Conservation (phyloP, 257 asterid genomes). For the Salvia hispanica region DNA sequence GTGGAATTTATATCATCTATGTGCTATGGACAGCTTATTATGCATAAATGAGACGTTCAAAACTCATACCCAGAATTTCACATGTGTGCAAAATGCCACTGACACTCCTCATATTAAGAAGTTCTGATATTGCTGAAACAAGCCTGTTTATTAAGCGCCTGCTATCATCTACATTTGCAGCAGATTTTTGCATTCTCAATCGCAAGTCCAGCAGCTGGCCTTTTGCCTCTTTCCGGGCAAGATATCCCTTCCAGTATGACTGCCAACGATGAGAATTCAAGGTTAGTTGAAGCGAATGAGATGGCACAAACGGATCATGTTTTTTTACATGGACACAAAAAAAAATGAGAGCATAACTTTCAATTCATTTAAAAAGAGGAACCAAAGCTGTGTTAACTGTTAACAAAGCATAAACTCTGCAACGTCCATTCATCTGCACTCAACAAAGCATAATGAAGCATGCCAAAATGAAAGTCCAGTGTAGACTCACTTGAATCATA, state of each 20-base stretch:
- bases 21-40: not conserved
- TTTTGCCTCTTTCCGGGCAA: constrained; percentile 70
- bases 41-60: not conserved
- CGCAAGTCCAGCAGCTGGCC: constrained; percentile 71
- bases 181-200: constrained; percentile 77
- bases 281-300: constrained; percentile 16
- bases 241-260: constrained; percentile 91
- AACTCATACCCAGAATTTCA: constrained; percentile 50
- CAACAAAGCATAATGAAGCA: constrained; percentile 12
- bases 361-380: not conserved
- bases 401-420: not conserved
- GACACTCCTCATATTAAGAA: constrained; percentile 74
- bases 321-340: not conserved
- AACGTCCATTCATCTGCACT: not conserved
- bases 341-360: not conserved
- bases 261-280: constrained; percentile 34
- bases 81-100: constrained; percentile 86
- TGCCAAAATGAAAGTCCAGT: constrained; percentile 10
- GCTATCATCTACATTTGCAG: constrained; percentile 82
- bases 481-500: constrained; percentile 66
- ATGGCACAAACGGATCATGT: not conserved
- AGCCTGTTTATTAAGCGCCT: constrained; percentile 88
- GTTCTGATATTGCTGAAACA: constrained; percentile 80
- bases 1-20: not conserved
- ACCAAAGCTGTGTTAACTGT: not conserved